These are phyloP conservation scores for Entomortierella lignicola DNA, from an alignment of 192 early-diverging fungal genomes.

Conservation along the genomic window DNA sequence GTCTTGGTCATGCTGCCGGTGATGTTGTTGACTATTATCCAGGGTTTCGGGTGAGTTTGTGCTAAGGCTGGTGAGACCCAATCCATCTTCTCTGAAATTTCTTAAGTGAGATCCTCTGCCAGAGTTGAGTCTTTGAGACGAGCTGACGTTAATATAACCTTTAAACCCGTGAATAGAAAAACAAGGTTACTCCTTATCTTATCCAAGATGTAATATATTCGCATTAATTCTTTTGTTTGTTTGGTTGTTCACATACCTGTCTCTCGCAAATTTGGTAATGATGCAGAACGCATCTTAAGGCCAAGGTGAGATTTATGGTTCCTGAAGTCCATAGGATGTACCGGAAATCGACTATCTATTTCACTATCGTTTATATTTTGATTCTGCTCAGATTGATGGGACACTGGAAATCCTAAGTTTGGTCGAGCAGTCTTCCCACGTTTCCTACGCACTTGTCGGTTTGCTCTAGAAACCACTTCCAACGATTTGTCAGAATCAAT, in stretches of 20 bases:
- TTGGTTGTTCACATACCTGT: constrained; percentile 4
- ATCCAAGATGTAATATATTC: no score
- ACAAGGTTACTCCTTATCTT: not conserved
- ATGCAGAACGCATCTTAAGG: constrained; percentile 11
- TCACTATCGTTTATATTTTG: not conserved
- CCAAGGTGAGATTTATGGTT: not conserved
- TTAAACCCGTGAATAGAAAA: not conserved
- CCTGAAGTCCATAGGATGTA: constrained; percentile 3
- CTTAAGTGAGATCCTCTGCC: not conserved
- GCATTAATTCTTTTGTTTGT: not conserved
- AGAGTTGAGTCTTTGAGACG: not conserved
- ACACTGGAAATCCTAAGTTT: not conserved
- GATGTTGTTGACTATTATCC: constrained; percentile 3
- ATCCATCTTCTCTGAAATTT: no score
- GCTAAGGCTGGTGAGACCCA: not conserved
- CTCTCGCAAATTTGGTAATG: constrained; percentile 23
- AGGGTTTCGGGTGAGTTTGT: not conserved
- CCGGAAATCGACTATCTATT: constrained; percentile 8
- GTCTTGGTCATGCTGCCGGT: constrained; percentile 9
- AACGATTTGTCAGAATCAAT: constrained; percentile 23
- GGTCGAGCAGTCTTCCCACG: not conserved
- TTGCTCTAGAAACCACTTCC: not conserved
- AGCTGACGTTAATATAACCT: not conserved
- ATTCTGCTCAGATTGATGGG: not conserved
- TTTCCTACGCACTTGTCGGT: not conserved